These are phyloP conservation scores for Macrocybe gigantea DNA, from an alignment of 768 basidiomycete species.

Conservation along the genomic window DNA sequence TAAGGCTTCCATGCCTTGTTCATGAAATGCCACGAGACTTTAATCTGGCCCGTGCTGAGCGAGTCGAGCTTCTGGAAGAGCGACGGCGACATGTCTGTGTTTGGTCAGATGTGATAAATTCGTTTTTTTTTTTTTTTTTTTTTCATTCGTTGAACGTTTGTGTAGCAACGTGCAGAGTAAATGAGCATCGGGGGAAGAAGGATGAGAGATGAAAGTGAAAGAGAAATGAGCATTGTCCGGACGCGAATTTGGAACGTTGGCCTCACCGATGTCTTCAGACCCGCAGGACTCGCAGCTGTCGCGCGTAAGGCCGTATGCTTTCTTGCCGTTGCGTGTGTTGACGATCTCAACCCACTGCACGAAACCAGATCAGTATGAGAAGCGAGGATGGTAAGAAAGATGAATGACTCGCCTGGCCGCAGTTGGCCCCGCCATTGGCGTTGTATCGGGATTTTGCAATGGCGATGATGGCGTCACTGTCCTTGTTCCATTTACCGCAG, in stretches of 20 bases:
- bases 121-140: too few relatives aligned
- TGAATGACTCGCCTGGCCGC: constrained; percentile 46
- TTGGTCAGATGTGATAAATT: not conserved
- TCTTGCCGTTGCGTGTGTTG: constrained; percentile 49
- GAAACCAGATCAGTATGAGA: constrained; percentile 8
- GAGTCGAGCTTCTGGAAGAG: constrained; percentile 48
- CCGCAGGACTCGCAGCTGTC: constrained; percentile 60
- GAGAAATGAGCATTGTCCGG: not conserved
- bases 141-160: too few relatives aligned
- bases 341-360: constrained; percentile 55
- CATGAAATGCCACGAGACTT: constrained; percentile 61
- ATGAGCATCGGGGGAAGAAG: not conserved
- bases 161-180: too few relatives aligned
- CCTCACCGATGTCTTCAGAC: constrained; percentile 50
- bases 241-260: not conserved
- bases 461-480: constrained; percentile 56
- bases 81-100: constrained; percentile 59
- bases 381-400: not conserved
- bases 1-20: constrained; percentile 35
- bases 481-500: constrained; percentile 48
- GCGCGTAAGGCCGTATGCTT: constrained; percentile 40
- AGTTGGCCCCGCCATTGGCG: constrained; percentile 44
- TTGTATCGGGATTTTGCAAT: constrained; percentile 51
- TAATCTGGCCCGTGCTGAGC: constrained; percentile 43
- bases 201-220: not conserved